Evolutionary conservation across 1,284 basidiomycete genomes (phyloP).

Genomic region (Sporisorium scitamineum): DNA sequence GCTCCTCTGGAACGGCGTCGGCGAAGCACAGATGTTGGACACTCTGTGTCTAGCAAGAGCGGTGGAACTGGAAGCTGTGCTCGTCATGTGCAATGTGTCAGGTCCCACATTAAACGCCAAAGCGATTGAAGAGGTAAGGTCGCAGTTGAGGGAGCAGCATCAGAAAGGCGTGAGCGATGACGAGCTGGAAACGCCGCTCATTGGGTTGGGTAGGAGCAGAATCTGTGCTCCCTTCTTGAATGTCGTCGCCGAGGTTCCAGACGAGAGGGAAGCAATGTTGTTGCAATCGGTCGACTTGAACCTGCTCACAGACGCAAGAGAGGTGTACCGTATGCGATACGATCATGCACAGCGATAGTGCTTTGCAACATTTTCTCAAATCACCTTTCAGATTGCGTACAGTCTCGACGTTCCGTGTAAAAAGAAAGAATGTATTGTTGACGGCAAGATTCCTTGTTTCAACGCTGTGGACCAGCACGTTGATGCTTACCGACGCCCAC

Average conservation of each 20-base stretch:
- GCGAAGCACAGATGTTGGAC: slow-evolving; percentile 59
- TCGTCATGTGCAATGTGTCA: slow-evolving; percentile 67
- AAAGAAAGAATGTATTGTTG: neutral
- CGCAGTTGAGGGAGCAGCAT: slow-evolving; percentile 1
- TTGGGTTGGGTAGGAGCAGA: slow-evolving; percentile 59
- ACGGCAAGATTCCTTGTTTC: neutral
- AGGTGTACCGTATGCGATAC: slow-evolving; percentile 54
- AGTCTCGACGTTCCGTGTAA: neutral
- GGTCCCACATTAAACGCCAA: slow-evolving; percentile 41
- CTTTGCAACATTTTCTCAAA: neutral
- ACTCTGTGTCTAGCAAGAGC: slow-evolving; percentile 53
- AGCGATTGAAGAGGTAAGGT: slow-evolving; percentile 7
- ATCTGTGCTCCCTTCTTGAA: slow-evolving; percentile 62
- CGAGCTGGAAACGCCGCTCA: slow-evolving; percentile 30
- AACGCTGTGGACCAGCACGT: slow-evolving; percentile 21
- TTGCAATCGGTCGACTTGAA: slow-evolving; percentile 55
- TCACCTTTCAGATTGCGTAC: neutral
- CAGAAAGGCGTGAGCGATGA: slow-evolving; percentile 4
- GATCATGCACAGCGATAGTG: slow-evolving; percentile 41
- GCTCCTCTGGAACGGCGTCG: slow-evolving; percentile 53
- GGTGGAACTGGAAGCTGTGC: slow-evolving; percentile 59
- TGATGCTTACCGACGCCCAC: neutral
- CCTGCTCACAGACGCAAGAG: slow-evolving; percentile 48
- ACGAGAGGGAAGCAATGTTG: slow-evolving; percentile 54
- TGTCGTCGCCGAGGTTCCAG: slow-evolving; percentile 42